These are phyloP conservation scores for Heimioporus sp. DNA, from an alignment of 768 basidiomycete species.

Conservation along the genomic window DNA sequence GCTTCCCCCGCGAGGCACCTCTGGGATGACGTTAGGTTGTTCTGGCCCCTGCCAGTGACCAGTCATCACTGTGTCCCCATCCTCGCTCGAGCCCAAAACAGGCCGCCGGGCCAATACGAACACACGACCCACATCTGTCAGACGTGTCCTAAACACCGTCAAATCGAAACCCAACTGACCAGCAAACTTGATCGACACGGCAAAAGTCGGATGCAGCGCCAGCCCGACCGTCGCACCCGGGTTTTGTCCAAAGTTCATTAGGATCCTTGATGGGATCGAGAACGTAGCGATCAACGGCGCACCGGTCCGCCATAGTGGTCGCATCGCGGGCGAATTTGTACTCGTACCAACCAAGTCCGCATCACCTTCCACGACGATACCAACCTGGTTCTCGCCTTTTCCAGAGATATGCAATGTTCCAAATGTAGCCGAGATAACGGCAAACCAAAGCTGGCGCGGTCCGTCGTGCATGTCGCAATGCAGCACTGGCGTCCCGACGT, in stretches of 20 bases:
- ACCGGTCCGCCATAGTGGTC: slow-evolving; percentile 11
- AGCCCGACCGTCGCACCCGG: slow-evolving; percentile 13
- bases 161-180: slow-evolving; percentile 10
- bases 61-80: too few species aligned
- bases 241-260: slow-evolving; percentile 13
- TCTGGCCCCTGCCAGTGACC: slow-evolving; percentile 4
- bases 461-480: slow-evolving; percentile 20
- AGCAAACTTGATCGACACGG: slow-evolving; percentile 5
- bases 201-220: slow-evolving; percentile 11
- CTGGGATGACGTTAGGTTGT: too few species aligned
- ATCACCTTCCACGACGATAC: slow-evolving; percentile 3
- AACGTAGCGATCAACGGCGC: slow-evolving; percentile 25
- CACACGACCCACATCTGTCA: slow-evolving; percentile 10
- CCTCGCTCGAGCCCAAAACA: not conserved
- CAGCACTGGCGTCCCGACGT: slow-evolving; percentile 10
- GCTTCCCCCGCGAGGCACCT: too few species aligned
- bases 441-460: slow-evolving; percentile 12
- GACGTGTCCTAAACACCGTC: slow-evolving; percentile 15
- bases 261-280: slow-evolving; percentile 1
- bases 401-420: slow-evolving; percentile 19
- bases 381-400: slow-evolving; percentile 14
- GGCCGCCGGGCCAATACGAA: slow-evolving; percentile 20
- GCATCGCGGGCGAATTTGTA: not conserved
- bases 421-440: slow-evolving; percentile 18
- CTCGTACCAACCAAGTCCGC: not conserved